These are phyloP conservation scores for Nosema muscidifuracis DNA, from an alignment of 371 early-diverging fungal genomes.

Conservation along the genomic window DNA sequence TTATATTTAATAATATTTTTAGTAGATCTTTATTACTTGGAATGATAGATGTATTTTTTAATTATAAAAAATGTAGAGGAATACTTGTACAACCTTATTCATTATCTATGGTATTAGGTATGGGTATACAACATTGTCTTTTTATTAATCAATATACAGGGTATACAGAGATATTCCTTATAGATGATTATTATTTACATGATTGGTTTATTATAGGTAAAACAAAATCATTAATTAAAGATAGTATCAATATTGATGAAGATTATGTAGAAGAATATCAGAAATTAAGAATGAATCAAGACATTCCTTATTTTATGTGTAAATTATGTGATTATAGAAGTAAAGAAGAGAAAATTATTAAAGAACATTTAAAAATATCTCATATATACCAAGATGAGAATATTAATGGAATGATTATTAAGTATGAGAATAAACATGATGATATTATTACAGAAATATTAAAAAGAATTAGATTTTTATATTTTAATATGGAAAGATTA, in stretches of 20 bases:
- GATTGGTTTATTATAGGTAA: conserved; percentile 28
- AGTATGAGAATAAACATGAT: not conserved
- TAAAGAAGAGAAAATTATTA: conserved; percentile 42
- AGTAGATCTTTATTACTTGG: conserved; percentile 51
- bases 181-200: conserved; percentile 57
- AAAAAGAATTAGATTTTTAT: not conserved
- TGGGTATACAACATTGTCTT: conserved; percentile 31
- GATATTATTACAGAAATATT: not conserved
- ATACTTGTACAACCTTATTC: conserved; percentile 54
- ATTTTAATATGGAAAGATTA: not conserved
- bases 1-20: conserved; percentile 53
- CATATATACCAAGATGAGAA: conserved; percentile 7
- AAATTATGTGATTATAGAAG: conserved; percentile 47
- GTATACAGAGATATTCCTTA: conserved; percentile 18
- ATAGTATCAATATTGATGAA: conserved; percentile 16
- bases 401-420: not conserved
- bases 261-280: conserved; percentile 62
- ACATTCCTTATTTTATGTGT: conserved; percentile 27
- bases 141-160: conserved; percentile 38
- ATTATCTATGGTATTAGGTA: conserved; percentile 35
- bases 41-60: conserved; percentile 55
- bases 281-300: conserved; percentile 36
- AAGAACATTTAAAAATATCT: conserved; percentile 23
- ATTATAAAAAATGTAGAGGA: conserved; percentile 42
- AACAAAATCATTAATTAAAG: not conserved